These are phyloP conservation scores for Megacollybia platyphylla DNA, from an alignment of 1,284 basidiomycete genomes.

Conservation along the genomic window DNA sequence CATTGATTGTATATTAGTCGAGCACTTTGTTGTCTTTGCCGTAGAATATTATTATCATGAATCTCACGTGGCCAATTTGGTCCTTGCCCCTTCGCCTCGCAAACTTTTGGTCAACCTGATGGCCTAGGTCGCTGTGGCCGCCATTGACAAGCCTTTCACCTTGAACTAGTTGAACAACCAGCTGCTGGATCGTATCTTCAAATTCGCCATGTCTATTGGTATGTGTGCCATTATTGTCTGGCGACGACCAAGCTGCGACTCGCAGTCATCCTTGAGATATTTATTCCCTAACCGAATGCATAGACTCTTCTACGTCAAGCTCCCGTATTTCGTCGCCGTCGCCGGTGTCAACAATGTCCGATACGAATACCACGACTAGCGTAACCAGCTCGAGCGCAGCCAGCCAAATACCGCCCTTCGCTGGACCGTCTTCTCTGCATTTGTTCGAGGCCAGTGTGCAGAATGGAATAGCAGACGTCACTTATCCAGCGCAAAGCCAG, in stretches of 20 bases:
- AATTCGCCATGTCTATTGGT: conserved; percentile 8
- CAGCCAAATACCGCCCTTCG: conserved; percentile 10
- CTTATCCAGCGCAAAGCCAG: conserved; percentile 5
- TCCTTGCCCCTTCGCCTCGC: background rate
- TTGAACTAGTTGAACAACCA: too few relatives aligned
- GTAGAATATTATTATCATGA: background rate
- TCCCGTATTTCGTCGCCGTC: conserved; percentile 7
- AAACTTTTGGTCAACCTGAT: too few relatives aligned
- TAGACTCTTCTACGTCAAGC: conserved; percentile 9
- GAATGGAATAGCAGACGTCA: too few relatives aligned
- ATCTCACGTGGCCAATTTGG: background rate
- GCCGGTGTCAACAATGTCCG: conserved; percentile 8
- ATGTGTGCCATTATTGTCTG: conserved; percentile 4
- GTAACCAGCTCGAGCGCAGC: conserved; percentile 10
- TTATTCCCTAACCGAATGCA: conserved; percentile 4
- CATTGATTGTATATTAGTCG: conserved; percentile 3
- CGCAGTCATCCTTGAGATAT: conserved; percentile 2
- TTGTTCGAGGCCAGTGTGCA: too few relatives aligned
- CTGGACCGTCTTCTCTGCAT: conserved; percentile 7
- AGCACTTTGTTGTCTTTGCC: background rate
- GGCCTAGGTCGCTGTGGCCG: too few relatives aligned
- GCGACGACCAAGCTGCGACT: conserved; percentile 6
- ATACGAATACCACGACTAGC: conserved; percentile 5
- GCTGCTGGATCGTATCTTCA: background rate
- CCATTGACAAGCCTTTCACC: too few relatives aligned